These are phyloP conservation scores for Gossypium australe DNA, from an alignment of 345 rosid species.

Conservation along the genomic window DNA sequence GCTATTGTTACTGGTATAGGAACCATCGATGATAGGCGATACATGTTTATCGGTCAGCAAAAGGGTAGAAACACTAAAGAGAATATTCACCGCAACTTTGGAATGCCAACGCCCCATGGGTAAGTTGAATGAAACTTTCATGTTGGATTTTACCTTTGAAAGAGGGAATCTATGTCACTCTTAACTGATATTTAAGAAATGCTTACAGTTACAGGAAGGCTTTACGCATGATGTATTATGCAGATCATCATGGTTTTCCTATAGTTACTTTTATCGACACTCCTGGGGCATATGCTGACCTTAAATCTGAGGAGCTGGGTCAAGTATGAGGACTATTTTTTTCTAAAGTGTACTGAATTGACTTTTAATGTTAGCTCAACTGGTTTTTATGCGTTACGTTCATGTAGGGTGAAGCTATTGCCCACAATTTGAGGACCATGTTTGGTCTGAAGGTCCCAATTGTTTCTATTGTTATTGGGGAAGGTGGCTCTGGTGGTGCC, in stretches of 20 bases:
- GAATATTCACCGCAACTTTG: slow-evolving; percentile 88
- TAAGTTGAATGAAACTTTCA: slow-evolving; percentile 27
- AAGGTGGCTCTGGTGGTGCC: slow-evolving; percentile 99
- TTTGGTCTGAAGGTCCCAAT: slow-evolving; percentile 94
- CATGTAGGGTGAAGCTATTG: slow-evolving; percentile 94
- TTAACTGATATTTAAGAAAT: slow-evolving; percentile 9
- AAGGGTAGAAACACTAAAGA: slow-evolving; percentile 99
- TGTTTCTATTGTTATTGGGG: slow-evolving; percentile 88
- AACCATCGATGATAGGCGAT: slow-evolving; percentile 73
- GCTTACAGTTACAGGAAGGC: slow-evolving; percentile 77
- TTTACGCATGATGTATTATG: slow-evolving; percentile 78
- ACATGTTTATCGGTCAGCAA: slow-evolving; percentile 97
- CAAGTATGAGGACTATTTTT: slow-evolving; percentile 38
- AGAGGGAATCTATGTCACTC: slow-evolving; percentile 11
- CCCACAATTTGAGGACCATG: slow-evolving; percentile 90
- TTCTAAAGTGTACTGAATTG: slow-evolving; percentile 2
- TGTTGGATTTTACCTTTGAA: not conserved
- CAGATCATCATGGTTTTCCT: slow-evolving; percentile 82
- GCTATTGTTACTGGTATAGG: slow-evolving; percentile 96
- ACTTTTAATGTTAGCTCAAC: slow-evolving; percentile 13
- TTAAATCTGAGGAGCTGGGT: slow-evolving; percentile 70
- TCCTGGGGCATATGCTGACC: slow-evolving; percentile 80
- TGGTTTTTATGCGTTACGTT: slow-evolving; percentile 17
- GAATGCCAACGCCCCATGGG: slow-evolving; percentile 99
- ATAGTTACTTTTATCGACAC: slow-evolving; percentile 79